These are phyloP conservation scores for Arachis stenosperma DNA, from an alignment of 306 rosid species.

Conservation along the genomic window DNA sequence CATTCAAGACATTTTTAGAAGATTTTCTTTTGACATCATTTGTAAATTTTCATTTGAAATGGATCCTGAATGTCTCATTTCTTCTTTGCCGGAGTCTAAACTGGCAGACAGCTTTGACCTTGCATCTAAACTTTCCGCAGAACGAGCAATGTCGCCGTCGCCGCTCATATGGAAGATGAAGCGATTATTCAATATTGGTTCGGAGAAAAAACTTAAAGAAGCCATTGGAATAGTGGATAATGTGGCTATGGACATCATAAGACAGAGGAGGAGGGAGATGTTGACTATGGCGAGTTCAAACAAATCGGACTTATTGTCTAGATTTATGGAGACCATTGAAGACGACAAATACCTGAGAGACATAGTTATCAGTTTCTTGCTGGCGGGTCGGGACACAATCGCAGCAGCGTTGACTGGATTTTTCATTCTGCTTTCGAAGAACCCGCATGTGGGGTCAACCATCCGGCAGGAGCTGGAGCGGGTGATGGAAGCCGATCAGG, in stretches of 20 bases:
- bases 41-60: conserved; percentile 74
- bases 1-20: conserved; percentile 68
- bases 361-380: conserved; percentile 70
- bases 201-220: conserved; percentile 63
- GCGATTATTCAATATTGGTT: conserved; percentile 55
- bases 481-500: conserved; percentile 45
- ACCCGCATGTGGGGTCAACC: conserved; percentile 46
- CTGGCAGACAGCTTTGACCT: conserved; percentile 62
- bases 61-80: conserved; percentile 74
- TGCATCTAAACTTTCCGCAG: conserved; percentile 69
- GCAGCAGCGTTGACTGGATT: conserved; percentile 71
- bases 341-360: conserved; percentile 75
- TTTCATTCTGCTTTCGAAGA: conserved; percentile 55
- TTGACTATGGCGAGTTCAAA: conserved; percentile 37
- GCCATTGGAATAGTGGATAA: conserved; percentile 52
- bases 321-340: conserved; percentile 65
- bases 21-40: conserved; percentile 65
- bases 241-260: conserved; percentile 51
- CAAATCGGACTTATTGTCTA: conserved; percentile 64
- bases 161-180: conserved; percentile 71
- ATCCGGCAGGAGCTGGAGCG: conserved; percentile 64
- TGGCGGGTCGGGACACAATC: conserved; percentile 92
- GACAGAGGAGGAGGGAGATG: conserved; percentile 42
- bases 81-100: conserved; percentile 49
- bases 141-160: conserved; percentile 63